Evolutionary conservation across 306 rosid genomes (phyloP).

Genomic region (Cicer pinnatifidum): DNA sequence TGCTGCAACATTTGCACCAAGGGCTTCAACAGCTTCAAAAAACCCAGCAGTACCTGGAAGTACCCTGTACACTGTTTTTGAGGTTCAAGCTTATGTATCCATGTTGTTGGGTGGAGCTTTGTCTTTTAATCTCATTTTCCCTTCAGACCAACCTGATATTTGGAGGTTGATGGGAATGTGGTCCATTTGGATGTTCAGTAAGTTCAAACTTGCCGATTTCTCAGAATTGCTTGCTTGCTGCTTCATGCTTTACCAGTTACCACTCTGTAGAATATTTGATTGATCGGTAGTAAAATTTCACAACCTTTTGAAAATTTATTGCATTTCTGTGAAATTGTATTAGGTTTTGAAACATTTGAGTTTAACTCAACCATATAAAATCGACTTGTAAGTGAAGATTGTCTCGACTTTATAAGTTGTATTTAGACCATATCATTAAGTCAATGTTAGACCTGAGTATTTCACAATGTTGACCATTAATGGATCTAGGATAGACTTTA

Average conservation of each 20-base stretch:
- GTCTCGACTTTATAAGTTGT: not conserved
- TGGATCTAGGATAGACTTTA: not conserved
- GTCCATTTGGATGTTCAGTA: slow-evolving; percentile 99
- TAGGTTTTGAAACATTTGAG: not conserved
- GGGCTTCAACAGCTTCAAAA: slow-evolving; percentile 86
- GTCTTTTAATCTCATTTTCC: slow-evolving; percentile 89
- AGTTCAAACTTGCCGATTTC: slow-evolving; percentile 47
- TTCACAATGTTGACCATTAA: not conserved
- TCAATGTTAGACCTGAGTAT: not conserved
- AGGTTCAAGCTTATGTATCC: slow-evolving; percentile 90
- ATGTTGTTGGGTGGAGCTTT: slow-evolving; percentile 88
- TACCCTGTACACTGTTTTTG: slow-evolving; percentile 80
- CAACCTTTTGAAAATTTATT: not conserved
- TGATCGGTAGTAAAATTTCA: not conserved
- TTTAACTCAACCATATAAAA: not conserved
- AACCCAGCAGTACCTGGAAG: slow-evolving; percentile 95
- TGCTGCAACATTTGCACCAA: slow-evolving; percentile 97
- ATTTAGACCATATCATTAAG: not conserved
- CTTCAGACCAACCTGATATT: slow-evolving; percentile 88
- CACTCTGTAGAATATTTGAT: not conserved
- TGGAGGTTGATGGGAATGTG: slow-evolving; percentile 99
- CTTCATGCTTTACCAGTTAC: slow-evolving; percentile 27
- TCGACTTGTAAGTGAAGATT: not conserved
- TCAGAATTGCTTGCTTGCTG: slow-evolving; percentile 1
- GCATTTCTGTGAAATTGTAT: slow-evolving; percentile 17